Base-by-base conservation (phyloP, 164 flowering plant species). In the Annona cherimola region DNA sequence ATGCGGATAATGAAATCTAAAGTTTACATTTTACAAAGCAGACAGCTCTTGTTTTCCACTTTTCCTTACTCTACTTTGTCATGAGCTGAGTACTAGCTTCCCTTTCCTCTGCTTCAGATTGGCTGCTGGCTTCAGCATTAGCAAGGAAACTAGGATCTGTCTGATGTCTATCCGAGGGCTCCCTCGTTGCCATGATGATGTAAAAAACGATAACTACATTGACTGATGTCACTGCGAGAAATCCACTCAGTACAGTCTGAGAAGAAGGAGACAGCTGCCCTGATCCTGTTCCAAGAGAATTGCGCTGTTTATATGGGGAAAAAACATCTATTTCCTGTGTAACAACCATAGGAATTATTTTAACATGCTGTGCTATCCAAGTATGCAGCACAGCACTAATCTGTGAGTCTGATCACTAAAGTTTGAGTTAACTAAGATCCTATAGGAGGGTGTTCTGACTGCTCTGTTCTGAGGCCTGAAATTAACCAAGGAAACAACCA, bases 91-190 rank as follows among this genome's bases (percentile, higher is more conserved):
- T 73, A 69, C 88, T 67, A 41, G 54, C 76, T 14, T 74, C 83
- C 42, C 64, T 75, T 76, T 75, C 81, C 63, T 40, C 70, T 61
- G 77, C 72, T 20, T 75, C 69, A 64, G 75, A 57, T 77, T 85
- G 88, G 62, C 43, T 60, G 70, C 98, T 90, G 46, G 96, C 89
- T 79, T 89, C 82, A 44, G 98, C 97, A 45, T 88, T 85, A 5
- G 98, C 90, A 46, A 93, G 80, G 75, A 93, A 93, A 60, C 78
- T 69, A 42, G 92, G 86, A 86, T 93, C 97, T 5, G 98, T 97
- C 66, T 82, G 88, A 68, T 89, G 95, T 80, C 46, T 87, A 54
- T 85, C 76, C 5, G 85, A 78, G 69, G 97, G 95, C 77, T 93
- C 95, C 78, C 83, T 90, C 88, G 91, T 77, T 42, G 98, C 98